These are phyloP conservation scores for Lanmaoa rubissima DNA, from an alignment of 768 basidiomycete species.

Conservation along the genomic window DNA sequence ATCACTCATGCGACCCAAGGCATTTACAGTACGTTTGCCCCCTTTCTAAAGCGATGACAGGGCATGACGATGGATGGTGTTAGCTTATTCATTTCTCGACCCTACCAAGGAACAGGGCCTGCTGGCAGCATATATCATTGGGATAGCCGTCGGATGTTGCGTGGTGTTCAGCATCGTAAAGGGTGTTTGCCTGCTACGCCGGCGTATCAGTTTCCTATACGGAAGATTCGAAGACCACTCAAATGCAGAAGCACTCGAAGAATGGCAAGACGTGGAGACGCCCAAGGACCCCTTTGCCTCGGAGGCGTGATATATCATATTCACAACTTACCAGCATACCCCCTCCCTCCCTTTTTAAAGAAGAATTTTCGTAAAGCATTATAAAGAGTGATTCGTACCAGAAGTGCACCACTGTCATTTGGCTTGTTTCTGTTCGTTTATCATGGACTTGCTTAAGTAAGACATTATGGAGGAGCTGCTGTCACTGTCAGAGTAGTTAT, in stretches of 20 bases:
- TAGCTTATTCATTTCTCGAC: conserved; percentile 68
- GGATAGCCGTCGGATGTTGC: conserved; percentile 50
- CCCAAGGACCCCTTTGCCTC: conserved; percentile 12
- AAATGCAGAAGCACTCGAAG: conserved; percentile 34
- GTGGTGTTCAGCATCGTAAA: conserved; percentile 53
- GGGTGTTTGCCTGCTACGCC: conserved; percentile 39
- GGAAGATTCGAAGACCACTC: conserved; percentile 6
- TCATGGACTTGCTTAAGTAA: neutral
- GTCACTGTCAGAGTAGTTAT: neutral
- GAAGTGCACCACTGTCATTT: neutral
- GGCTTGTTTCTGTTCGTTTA: neutral
- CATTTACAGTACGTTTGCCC: conserved; percentile 53
- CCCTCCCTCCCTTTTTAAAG: neutral
- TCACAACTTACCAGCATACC: neutral
- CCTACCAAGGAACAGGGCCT: conserved; percentile 41
- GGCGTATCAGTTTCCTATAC: conserved; percentile 27
- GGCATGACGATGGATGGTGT: conserved; percentile 1
- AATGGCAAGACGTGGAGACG: conserved; percentile 44
- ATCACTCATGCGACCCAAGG: conserved; percentile 59
- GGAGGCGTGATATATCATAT: conserved; percentile 8
- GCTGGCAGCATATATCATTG: conserved; percentile 62
- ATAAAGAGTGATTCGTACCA: neutral
- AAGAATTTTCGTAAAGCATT: neutral
- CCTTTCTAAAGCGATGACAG: conserved; percentile 2
- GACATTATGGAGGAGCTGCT: neutral